Base-by-base conservation (phyloP, 2,329 filamentous ascomycete genomes). In the Penicillium olsonii region DNA sequence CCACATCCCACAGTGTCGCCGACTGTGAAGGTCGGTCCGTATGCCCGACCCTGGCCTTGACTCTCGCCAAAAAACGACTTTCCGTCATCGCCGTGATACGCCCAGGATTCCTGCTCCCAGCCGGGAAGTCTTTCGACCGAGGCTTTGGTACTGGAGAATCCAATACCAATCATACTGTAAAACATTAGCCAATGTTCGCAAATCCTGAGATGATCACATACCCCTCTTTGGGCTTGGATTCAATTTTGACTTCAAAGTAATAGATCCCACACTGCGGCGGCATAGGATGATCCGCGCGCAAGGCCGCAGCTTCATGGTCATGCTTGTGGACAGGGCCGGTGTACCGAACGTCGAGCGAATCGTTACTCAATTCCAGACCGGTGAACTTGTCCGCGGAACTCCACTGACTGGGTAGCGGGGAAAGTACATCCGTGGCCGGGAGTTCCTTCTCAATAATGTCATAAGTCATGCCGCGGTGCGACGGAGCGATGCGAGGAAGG, bases 181-280 rank as follows among this genome's bases (percentile, higher is more conserved):
- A 44, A n/a, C 2, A 3, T n/a, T 4, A 27, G 44, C n/a, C n/a
- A 29, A 19, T 26, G 40, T 29, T 51, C 27, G 26, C 26, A 31
- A 8, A 33, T 12, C 27, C 34, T 18, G 42, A 20, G 11, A n/a
- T 42, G 19, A 46, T 39, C 43, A 61, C 79, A 56, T 76, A 85
- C 83, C 83, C 83, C 61, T 88, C 86, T 65, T 86, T 85, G 43
- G 82, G 82, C 62, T 85, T 84, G 7, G 83, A 82, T 42, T 85
- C 68, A 40, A 90, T 81, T 8, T 81, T 82, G 27, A 85, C 78
- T 63, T 99, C 94, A 65, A 85, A 99, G 69, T 99, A 99, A 70
- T 96, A 99, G 52, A 99, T 87, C 2, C 94, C 94, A 59, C 89
- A 94, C 64, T 95, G 87, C 29, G 84, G 80, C 4, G 94, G 91